Evolutionary conservation across 2,329 filamentous ascomycete genomes (phyloP), one percentile per base, ranked within the genome.

Genomic region (Sclerotinia trifoliorum): DNA sequence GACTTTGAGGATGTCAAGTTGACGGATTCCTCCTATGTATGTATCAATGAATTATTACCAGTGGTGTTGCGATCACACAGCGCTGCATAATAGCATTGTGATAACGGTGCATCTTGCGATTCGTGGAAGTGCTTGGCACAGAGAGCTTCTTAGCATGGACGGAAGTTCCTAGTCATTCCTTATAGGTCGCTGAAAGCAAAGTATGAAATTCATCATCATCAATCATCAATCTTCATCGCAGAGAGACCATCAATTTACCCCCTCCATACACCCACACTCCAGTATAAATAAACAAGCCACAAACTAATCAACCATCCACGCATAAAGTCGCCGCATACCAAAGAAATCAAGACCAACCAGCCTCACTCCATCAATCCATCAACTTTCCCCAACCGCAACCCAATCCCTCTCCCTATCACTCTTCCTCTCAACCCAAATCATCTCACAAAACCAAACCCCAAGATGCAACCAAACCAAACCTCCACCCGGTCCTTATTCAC

Each of bases 251-350:
- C 46, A 46, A 26, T 19, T 51, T 24, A 8, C 5, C 5, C 44
- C 46, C 58, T 51, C 46, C 58, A 51, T 39, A 62, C 29, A 39
- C 60, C 15, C n/a, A 26, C 58, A 49, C 21, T 49, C 32, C 55
- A 42, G 2, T 26, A 56, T 13, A 51, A 56, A 32, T 15, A 26
- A 26, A 11, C 46, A n/a, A 26, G 3, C 2, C 1, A 4, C 39
- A 42, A 42, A 42, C 19, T 19, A 44, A 51, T 51, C 48, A 24
- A 24, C 29, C 46, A 51, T 51, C 8, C 39, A 42, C 39, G 15
- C n/a, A 13, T 2, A 51, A 26, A 24, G 5, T 17, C 46, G 32
- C 29, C 24, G 29, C 57, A 48, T 19, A 29, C 11, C 13, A 63
- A 39, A 8, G 29, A 63, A 8, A 42, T 39, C 46, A 19, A 52